Percentiles rank a stretch among this genome's conserved stretches.
phyloP scores from a whole-genome alignment of 352 stramenopile genomes.

The Phytophthora europaea region DNA sequence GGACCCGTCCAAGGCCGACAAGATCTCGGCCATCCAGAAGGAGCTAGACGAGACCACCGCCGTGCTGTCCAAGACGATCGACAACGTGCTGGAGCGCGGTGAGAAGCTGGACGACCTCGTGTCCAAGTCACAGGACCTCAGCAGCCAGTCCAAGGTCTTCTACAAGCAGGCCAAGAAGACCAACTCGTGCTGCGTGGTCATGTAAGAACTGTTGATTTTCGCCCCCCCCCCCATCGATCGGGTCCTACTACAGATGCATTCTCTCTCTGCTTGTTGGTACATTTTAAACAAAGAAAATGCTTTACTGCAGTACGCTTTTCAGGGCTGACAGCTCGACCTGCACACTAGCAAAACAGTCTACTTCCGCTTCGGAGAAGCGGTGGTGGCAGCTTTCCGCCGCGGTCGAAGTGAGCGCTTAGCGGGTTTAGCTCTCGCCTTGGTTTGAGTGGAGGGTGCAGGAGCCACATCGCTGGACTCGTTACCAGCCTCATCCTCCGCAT shows the following conservation, averaged over 20 bases:
- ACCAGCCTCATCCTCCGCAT: slow-evolving; percentile 52
- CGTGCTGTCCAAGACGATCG: slow-evolving; percentile 99
- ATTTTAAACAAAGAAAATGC: slow-evolving; percentile 50
- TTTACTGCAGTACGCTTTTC: slow-evolving; percentile 39
- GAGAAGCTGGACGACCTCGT: slow-evolving; percentile 99
- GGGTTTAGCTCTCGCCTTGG: slow-evolving; percentile 30
- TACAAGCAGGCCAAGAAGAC: slow-evolving; percentile 99
- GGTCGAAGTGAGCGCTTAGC: slow-evolving; percentile 67
- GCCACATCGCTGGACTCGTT: slow-evolving; percentile 65
- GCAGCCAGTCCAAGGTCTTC: slow-evolving; percentile 99
- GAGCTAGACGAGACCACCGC: slow-evolving; percentile 99
- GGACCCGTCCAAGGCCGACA: slow-evolving; percentile 98
- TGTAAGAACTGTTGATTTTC: slow-evolving; percentile 63
- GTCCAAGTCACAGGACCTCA: slow-evolving; percentile 98
- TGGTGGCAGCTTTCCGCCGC: slow-evolving; percentile 52
- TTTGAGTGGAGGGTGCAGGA: slow-evolving; percentile 24
- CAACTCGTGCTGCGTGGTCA: slow-evolving; percentile 98
- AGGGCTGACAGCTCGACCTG: slow-evolving; percentile 11
- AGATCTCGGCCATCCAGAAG: slow-evolving; percentile 99
- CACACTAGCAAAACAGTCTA: slow-evolving; percentile 35
- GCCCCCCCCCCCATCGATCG: slow-evolving; percentile 19
- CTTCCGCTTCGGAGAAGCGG: slow-evolving; percentile 53
- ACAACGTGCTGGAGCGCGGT: slow-evolving; percentile 98
- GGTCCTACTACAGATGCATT: slow-evolving; percentile 35
- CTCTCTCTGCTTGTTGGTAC: slow-evolving; percentile 45